Evolutionary conservation across 1,284 basidiomycete species (phyloP), one percentile per base, ranked within the genome.

Genomic region (Cutaneotrichosporon cutaneum): DNA sequence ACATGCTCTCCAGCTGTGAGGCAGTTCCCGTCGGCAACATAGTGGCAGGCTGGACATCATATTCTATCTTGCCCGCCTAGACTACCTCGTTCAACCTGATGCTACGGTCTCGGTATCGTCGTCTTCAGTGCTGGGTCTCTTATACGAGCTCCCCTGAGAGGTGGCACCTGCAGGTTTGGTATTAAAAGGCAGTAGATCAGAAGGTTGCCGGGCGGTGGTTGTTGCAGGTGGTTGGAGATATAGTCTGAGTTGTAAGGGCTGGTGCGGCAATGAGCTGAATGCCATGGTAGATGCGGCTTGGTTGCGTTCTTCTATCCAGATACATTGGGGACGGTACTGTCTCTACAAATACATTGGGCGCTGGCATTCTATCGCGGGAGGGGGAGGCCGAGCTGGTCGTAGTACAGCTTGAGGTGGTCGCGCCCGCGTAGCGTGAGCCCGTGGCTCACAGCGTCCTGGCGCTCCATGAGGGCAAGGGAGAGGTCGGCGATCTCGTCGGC

Each of bases 121-220:
- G 58, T 68, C 30, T 70, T 70, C 62, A 67, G 48, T 70, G 68
- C 64, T 32, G 54, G 35, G 56, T 66, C 22, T 60, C 69, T 2
- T 69, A 68, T 63, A 69, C 69, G 68, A 45, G 10, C 22, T 21
- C n/a, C 18, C 44, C 44, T 11, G 44, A 45, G n/a, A n/a, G n/a
- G n/a, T n/a, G n/a, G n/a, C 44, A 6, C 44, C 21, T 7, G 44
- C 44, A 45, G 21, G 10, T 16, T 45, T 7, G 44, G 44, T 21
- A 18, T 45, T 7, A 45, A 45, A 45, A 7, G 8, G 14, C n/a
- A n/a, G n/a, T n/a, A n/a, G n/a, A n/a, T n/a, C n/a, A n/a, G n/a
- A n/a, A n/a, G n/a, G n/a, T n/a, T n/a, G n/a, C n/a, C n/a, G n/a
- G n/a, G n/a, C n/a, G n/a, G n/a, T n/a, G n/a, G n/a, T n/a, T n/a